A percentile compares a stretch with the other conserved stretches of the same genome.
Evolutionary conservation across 352 stramenopile species (phyloP).

Genomic region (Phytophthora palmivora): DNA sequence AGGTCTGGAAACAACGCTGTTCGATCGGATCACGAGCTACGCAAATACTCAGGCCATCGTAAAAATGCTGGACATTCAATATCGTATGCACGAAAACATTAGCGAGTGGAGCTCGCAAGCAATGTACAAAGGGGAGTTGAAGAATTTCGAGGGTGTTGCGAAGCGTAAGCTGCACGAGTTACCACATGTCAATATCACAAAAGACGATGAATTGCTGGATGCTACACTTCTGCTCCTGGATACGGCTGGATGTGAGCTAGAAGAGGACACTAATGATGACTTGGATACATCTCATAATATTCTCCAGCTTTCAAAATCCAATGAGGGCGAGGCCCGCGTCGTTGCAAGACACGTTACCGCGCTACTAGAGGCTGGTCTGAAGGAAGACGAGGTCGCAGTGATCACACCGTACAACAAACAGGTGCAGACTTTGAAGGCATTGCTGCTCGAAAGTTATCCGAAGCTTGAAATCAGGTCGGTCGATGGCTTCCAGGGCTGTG

Average conservation of each 20-base stretch:
- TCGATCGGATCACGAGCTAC: conserved; percentile 94
- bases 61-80: conserved; percentile 97
- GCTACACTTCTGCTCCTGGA: conserved; percentile 93
- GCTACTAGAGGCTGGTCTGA: conserved; percentile 88
- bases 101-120: conserved; percentile 94
- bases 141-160: conserved; percentile 80
- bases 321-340: conserved; percentile 78
- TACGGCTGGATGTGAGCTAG: conserved; percentile 92
- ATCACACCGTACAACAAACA: conserved; percentile 99
- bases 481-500: conserved; percentile 97
- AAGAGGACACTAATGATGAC: conserved; percentile 76
- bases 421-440: conserved; percentile 90
- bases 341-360: conserved; percentile 86
- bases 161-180: conserved; percentile 85
- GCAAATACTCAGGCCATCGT: conserved; percentile 57
- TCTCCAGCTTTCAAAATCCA: conserved; percentile 75
- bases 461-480: conserved; percentile 93
- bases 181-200: conserved; percentile 57
- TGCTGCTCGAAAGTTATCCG: conserved; percentile 79
- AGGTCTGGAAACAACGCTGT: conserved; percentile 94
- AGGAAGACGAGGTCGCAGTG: conserved; percentile 93
- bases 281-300: conserved; percentile 23
- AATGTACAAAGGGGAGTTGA: conserved; percentile 94
- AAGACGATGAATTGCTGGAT: conserved; percentile 70
- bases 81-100: conserved; percentile 97